Evolutionary conservation across 805 yeast species (phyloP).

Genomic region (Yarrowia sp.): DNA sequence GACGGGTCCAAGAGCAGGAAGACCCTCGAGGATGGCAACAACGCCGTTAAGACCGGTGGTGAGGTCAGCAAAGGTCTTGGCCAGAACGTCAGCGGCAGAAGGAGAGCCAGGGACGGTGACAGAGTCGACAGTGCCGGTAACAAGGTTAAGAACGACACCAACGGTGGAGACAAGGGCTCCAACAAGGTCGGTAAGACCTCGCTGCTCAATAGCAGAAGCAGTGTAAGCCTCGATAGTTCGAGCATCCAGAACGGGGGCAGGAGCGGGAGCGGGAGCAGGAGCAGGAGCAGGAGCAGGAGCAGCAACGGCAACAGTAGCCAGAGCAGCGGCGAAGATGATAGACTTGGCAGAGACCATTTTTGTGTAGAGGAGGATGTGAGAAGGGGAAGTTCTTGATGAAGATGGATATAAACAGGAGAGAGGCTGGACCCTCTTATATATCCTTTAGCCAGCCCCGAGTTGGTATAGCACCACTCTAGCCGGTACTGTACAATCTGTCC

Average conservation of each 20-base stretch:
- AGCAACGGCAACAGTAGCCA: constrained; percentile 9
- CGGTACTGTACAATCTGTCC: not conserved
- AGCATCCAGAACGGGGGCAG: not conserved
- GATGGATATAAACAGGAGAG: too few relatives aligned
- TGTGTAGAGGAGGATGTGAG: not conserved
- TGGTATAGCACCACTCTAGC: not conserved
- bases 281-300: constrained; percentile 1
- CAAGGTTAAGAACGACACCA: not conserved
- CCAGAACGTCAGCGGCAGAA: constrained; percentile 4
- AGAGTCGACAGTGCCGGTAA: not conserved
- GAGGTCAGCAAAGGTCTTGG: constrained; percentile 2
- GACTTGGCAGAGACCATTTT: constrained; percentile 21
- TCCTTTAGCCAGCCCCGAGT: not conserved
- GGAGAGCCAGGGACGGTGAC: not conserved
- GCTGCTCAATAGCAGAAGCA: not conserved
- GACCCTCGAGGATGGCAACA: not conserved
- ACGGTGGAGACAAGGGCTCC: not conserved
- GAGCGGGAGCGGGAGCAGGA: not conserved
- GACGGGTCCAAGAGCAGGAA: not conserved
- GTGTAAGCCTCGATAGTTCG: not conserved
- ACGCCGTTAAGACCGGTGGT: not conserved
- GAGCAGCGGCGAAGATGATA: not conserved
- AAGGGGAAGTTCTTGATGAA: not conserved
- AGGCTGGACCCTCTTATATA: not conserved
- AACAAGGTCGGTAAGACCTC: not conserved